A percentile compares a stretch with the other conserved stretches of the same genome.
These are phyloP conservation scores for Termitomyces sp. DNA, from an alignment of 768 basidiomycete genomes.

Conservation along the genomic window DNA sequence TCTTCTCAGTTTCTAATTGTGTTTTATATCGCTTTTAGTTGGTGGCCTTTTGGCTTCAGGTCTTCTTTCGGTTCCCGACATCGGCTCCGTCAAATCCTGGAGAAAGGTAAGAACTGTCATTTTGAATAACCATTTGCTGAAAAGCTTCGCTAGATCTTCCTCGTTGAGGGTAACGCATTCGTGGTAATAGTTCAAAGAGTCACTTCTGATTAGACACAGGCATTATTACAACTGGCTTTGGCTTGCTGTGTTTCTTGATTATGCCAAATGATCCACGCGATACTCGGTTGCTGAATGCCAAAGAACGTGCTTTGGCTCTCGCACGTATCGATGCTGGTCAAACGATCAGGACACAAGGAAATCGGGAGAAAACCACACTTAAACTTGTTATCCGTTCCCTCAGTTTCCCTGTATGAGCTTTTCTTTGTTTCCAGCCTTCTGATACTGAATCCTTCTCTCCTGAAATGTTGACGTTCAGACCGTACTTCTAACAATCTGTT, in stretches of 20 bases:
- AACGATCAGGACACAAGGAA: conserved; percentile 19
- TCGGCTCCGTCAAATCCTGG: conserved; percentile 27
- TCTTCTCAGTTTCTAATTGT: not conserved
- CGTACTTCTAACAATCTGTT: conserved; percentile 15
- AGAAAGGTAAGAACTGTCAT: conserved; percentile 20
- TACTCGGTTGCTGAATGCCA: conserved; percentile 25
- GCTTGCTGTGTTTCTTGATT: conserved; percentile 27
- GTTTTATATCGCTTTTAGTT: conserved; percentile 15
- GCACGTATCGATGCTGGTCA: conserved; percentile 30
- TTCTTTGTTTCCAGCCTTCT: not conserved
- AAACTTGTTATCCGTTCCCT: conserved; percentile 23
- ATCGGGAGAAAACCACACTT: conserved; percentile 23
- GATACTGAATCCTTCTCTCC: not conserved
- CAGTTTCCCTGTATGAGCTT: conserved; percentile 23
- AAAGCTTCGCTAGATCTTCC: conserved; percentile 27
- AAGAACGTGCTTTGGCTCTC: conserved; percentile 28
- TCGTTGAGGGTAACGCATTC: conserved; percentile 29
- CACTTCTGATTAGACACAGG: conserved; percentile 8
- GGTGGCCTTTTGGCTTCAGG: conserved; percentile 34
- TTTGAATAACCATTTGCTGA: not conserved
- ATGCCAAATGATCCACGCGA: conserved; percentile 29
- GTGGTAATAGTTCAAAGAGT: not conserved
- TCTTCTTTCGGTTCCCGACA: conserved; percentile 24
- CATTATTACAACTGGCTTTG: conserved; percentile 31
- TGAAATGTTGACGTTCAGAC: conserved; percentile 15